phyloP scores from a whole-genome alignment of 2,329 filamentous ascomycete genomes.

The Hymenoscyphus fructigenus region DNA sequence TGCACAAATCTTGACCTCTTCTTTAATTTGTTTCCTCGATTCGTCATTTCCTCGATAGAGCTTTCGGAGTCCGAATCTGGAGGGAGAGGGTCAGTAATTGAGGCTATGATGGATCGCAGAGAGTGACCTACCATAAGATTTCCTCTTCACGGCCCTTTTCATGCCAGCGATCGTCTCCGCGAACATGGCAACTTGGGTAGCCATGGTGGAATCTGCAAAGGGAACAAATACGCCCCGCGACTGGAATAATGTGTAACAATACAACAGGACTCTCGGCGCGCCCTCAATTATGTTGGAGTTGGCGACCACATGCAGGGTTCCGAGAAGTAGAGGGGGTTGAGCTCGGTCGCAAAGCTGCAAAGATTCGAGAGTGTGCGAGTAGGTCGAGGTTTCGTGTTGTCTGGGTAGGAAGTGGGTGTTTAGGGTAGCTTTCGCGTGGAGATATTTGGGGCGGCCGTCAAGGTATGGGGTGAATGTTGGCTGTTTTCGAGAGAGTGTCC shows the following conservation, averaged over 20 bases:
- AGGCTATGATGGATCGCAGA: conserved; percentile 26
- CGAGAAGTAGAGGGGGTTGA: conserved; percentile 1
- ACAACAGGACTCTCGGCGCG: neutral
- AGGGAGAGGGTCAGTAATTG: conserved; percentile 20
- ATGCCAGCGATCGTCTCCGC: conserved; percentile 66
- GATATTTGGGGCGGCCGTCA: neutral
- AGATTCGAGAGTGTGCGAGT: neutral
- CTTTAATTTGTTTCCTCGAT: conserved; percentile 78
- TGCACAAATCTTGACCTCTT: conserved; percentile 70
- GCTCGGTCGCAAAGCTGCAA: conserved; percentile 1
- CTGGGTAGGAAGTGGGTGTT: neutral
- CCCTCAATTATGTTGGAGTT: conserved; percentile 3
- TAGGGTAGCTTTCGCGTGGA: neutral
- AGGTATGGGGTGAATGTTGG: neutral
- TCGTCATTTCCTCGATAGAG: conserved; percentile 66
- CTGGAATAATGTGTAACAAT: neutral
- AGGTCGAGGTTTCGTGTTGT: neutral
- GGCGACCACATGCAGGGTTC: conserved; percentile 12
- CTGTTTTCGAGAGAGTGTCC: neutral
- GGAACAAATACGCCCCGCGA: neutral
- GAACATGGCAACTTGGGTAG: conserved; percentile 60
- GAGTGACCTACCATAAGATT: conserved; percentile 56
- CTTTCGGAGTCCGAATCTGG: conserved; percentile 78
- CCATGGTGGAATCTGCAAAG: conserved; percentile 41
- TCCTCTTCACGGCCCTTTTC: conserved; percentile 66